These are phyloP conservation scores for Solanum corneliomulleri DNA, from an alignment of 257 asterid species.

Conservation along the genomic window DNA sequence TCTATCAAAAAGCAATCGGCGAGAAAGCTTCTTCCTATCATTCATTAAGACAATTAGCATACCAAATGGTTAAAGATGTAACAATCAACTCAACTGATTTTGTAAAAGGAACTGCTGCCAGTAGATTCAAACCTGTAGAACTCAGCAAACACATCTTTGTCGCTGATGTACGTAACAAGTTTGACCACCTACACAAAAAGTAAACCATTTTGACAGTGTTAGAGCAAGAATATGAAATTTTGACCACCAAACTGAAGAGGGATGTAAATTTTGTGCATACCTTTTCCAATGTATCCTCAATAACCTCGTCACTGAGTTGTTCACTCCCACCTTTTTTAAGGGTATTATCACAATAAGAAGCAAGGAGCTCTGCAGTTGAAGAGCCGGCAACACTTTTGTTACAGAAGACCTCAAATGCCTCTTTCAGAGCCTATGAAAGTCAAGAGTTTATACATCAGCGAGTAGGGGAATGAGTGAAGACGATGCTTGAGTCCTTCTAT, in stretches of 20 bases:
- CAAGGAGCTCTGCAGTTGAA: conserved; percentile 37
- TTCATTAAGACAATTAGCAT: not conserved
- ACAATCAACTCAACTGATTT: not conserved
- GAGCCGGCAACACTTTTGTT: conserved; percentile 28
- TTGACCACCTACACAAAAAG: conserved; percentile 23
- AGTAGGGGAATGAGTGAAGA: not conserved
- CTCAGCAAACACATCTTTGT: conserved; percentile 48
- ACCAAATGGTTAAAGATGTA: not conserved
- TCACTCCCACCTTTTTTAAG: conserved; percentile 40
- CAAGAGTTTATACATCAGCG: not conserved
- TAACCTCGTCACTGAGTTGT: conserved; percentile 35
- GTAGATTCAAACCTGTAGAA: conserved; percentile 21
- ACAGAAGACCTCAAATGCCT: conserved; percentile 46
- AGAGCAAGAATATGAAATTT: not conserved
- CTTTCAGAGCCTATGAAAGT: conserved; percentile 30
- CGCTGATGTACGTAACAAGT: conserved; percentile 35
- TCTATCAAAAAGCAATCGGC: conserved; percentile 38
- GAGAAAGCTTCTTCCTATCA: conserved; percentile 47
- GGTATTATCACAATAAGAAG: conserved; percentile 36
- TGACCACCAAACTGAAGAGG: not conserved
- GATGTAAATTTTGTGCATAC: not conserved
- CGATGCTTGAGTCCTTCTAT: not conserved
- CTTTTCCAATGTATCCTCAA: conserved; percentile 45
- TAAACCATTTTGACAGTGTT: not conserved
- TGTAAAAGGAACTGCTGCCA: not conserved